Base-by-base conservation (phyloP, 1,139 yeast species). In the Kurtzmaniella quercitrusa region DNA sequence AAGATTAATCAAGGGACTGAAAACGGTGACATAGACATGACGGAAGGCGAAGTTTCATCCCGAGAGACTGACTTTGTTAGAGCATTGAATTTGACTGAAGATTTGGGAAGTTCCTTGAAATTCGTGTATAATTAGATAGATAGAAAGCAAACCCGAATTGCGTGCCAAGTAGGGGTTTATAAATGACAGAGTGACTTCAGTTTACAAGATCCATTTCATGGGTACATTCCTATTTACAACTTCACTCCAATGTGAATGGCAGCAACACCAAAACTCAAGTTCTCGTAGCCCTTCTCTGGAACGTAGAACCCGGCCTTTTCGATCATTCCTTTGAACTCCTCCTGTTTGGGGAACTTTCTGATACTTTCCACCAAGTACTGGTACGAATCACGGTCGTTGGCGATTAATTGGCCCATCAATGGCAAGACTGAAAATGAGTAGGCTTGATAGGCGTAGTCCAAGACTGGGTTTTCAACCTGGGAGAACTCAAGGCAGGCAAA, bases 181-280 rank as follows among this genome's bases (percentile, higher is more conserved):
- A 21, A 8, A 21, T 4, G 8, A 21, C 23, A n/a, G 23, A 21
- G 23, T 21, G 8, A 21, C 23, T 21, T n/a, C n/a, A n/a, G n/a
- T 21, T 21, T 21, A 21, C 23, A 21, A 21, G 8, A 4, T 5
- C 23, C 23, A 5, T 21, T 21, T 21, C 4, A 21, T 21, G 23
- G 23, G 18, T 31, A 14, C 18, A 14, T 31, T 31, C 3, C 36
- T 31, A 36, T 17, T 38, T 59, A 73, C 44, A 87, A 75, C 68
- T 93, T 93, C 48, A 93, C 89, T 55, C 98, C 99, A 62, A 91
- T 82, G 60, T 93, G 99, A 51, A 93, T 90, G 43, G 96, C 90
- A 44, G 98, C 96, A 44, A 91, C 86, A 45, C 99, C 99, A 65
- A 88, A 88, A n/a, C 97, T 87, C 59, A 93, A 75, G 65, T 88